These are phyloP conservation scores for Hypomontagnella submonticulosa DNA, from an alignment of 495 filamentous ascomycete genomes.

Conservation along the genomic window DNA sequence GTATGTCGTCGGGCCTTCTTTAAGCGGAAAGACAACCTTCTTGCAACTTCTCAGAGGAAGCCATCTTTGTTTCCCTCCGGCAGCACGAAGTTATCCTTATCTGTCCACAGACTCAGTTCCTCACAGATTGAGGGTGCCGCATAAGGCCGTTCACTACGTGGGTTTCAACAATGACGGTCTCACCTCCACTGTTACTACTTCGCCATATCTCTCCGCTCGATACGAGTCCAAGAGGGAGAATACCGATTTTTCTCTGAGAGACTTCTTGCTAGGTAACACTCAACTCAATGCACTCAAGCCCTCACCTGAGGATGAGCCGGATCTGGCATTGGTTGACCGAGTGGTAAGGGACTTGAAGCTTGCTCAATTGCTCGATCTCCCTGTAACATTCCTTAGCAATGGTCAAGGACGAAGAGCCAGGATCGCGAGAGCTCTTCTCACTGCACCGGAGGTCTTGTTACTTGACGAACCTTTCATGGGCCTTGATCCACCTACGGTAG, in stretches of 20 bases:
- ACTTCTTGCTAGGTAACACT: conserved; percentile 82
- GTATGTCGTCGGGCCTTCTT: conserved; percentile 79
- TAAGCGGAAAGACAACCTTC: conserved; percentile 78
- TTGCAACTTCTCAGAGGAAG: conserved; percentile 79
- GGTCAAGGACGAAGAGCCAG: conserved; percentile 88
- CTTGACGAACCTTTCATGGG: conserved; percentile 98
- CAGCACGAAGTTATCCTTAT: conserved; percentile 78
- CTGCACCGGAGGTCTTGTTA: conserved; percentile 80
- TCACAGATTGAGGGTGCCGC: conserved; percentile 62
- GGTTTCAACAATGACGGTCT: conserved; percentile 76
- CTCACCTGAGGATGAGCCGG: conserved; percentile 64
- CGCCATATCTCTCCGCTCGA: conserved; percentile 87
- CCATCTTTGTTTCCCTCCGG: conserved; percentile 76
- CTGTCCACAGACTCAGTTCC: conserved; percentile 72
- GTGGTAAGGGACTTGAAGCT: conserved; percentile 76
- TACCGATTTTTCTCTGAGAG: conserved; percentile 83
- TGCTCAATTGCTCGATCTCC: conserved; percentile 73
- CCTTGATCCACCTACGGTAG: conserved; percentile 82
- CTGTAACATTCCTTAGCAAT: conserved; percentile 89
- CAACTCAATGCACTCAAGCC: conserved; percentile 68
- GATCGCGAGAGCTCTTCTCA: conserved; percentile 86
- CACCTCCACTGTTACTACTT: conserved; percentile 58
- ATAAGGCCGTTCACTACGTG: conserved; percentile 80
- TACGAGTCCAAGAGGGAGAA: conserved; percentile 90
- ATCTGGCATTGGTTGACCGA: conserved; percentile 61